phyloP scores from a whole-genome alignment of 179 eudicot species.

The Spergularia azorica region DNA sequence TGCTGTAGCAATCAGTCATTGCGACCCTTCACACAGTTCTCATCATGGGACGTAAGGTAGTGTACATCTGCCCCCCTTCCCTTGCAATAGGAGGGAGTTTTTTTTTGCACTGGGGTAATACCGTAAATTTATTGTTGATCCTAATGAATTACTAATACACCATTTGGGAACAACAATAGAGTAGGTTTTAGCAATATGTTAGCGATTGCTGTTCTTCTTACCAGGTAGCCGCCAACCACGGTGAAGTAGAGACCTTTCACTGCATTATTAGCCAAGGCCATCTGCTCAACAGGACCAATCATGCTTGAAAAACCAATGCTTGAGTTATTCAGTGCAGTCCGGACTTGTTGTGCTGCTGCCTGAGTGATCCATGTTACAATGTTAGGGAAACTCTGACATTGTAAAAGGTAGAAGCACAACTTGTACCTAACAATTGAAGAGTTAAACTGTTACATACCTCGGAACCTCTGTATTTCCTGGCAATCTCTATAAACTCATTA shows the following conservation, averaged over 20 bases:
- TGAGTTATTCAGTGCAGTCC: constrained; percentile 53
- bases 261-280: constrained; percentile 58
- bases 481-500: constrained; percentile 52
- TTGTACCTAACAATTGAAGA: no score
- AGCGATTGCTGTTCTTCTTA: constrained; percentile 22
- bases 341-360: constrained; percentile 58
- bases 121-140: no score
- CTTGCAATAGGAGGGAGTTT: no score
- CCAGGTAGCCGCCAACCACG: constrained; percentile 69
- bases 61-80: no score
- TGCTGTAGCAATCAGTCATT: no score
- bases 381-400: not conserved
- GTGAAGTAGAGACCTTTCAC: constrained; percentile 65
- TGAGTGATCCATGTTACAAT: constrained; percentile 25
- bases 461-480: constrained; percentile 58
- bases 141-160: no score
- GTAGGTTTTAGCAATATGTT: not conserved
- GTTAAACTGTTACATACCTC: constrained; percentile 49
- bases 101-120: no score
- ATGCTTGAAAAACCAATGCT: constrained; percentile 65
- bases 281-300: constrained; percentile 68
- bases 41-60: no score
- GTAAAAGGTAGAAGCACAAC: not conserved
- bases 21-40: no score
- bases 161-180: no score